These are phyloP conservation scores for Cystobasidiaceae sp. DNA, from an alignment of 1,284 basidiomycete species.

Conservation along the genomic window DNA sequence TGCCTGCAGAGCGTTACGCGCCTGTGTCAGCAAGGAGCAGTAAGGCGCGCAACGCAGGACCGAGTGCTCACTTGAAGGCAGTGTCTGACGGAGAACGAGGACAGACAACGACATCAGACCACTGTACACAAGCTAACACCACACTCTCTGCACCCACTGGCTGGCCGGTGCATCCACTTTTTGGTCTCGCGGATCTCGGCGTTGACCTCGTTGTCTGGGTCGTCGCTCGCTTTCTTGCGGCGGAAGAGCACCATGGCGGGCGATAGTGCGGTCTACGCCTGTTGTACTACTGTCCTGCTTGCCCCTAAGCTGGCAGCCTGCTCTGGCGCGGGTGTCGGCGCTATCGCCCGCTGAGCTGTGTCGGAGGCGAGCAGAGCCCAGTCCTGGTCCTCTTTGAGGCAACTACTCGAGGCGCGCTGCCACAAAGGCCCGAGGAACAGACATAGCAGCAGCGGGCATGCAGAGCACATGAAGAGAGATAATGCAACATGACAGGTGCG, in stretches of 20 bases:
- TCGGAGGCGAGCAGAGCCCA: no score
- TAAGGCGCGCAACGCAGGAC: neutral
- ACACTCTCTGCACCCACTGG: constrained; percentile 58
- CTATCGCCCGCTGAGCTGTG: no score
- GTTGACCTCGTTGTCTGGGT: constrained; percentile 13
- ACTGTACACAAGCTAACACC: neutral
- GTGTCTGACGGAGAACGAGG: neutral
- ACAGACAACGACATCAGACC: neutral
- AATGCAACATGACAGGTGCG: no score
- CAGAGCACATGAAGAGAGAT: no score
- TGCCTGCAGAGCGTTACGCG: constrained; percentile 97
- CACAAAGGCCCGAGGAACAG: no score
- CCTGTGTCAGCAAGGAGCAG: neutral
- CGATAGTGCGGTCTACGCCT: neutral
- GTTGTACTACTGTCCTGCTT: neutral
- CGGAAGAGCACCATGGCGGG: constrained; percentile 3
- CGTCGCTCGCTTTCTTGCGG: neutral
- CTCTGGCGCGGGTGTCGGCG: no score
- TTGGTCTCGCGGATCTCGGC: constrained; percentile 57
- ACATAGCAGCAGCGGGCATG: no score
- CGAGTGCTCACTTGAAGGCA: constrained; percentile 8
- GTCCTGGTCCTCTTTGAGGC: no score
- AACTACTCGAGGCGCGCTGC: no score
- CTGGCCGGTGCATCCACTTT: constrained; percentile 77
- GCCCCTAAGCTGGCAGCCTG: no score